Base-by-base conservation (phyloP, 2,329 filamentous ascomycete species). In the Stagonosporopsis rhizophila region DNA sequence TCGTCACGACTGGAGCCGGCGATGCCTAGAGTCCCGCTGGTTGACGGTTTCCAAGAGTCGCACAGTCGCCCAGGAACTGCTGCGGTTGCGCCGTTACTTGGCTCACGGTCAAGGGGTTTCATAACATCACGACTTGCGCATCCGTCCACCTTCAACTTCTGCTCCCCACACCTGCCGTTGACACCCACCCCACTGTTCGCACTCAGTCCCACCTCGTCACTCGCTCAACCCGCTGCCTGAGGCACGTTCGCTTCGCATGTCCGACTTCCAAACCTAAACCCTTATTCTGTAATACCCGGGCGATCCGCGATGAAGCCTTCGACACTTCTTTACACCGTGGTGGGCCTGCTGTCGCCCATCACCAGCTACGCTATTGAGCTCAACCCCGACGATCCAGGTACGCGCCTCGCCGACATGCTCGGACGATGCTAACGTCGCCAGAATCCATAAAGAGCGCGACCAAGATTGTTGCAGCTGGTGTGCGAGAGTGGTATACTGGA, bases 401-500 rank as follows among this genome's bases (percentile, higher is more conserved):
- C 35, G 59, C 40, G 22, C 22, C 22, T 42, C 38, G 37, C 32
- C 27, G 39, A 20, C 38, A 28, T n/a, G 11, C 12, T n/a, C 22
- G 15, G 28, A 44, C 57, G 25, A 19, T 8, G 34, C 60, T 64
- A 56, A 64, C 51, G 25, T 22, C 1, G 22, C 5, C 65, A 89
- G 87, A 75, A 22, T 89, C 87, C 0, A 82, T 90, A 65, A 83
- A 82, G 59, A 80, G 80, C 58, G 87, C 86, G 2, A 82, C 87
- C 8, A 83, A 81, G 53, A 86, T 83, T 4, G 76, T 89, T 47
- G 87, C 87, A 6, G 80, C 81, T 44, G 86, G 82, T 30, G 78
- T 86, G 64, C 85, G 89, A 81, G 80, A 80, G 41, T 88, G 86
- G 72, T 90, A 90, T 74, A 81, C 79, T 2, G 87, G 87, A 45